A percentile compares a stretch with the other conserved stretches of the same genome.
Evolutionary conservation across 805 yeast species (phyloP).

Genomic region (Starmera caribaea): DNA sequence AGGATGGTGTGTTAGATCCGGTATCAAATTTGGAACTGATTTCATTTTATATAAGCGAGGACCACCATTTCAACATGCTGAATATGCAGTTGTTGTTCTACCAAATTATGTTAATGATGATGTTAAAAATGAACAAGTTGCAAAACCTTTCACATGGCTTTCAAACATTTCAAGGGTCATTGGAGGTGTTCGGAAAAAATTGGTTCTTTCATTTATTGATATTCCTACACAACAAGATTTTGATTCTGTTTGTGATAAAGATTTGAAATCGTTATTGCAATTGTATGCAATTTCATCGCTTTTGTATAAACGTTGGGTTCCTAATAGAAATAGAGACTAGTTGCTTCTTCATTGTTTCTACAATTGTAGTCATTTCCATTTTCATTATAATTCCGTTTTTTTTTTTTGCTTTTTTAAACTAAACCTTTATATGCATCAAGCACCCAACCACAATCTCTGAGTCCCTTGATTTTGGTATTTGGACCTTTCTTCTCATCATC

Average conservation of each 20-base stretch:
- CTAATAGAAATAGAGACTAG: constrained; percentile 73
- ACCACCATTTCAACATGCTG: constrained; percentile 94
- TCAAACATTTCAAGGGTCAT: constrained; percentile 71
- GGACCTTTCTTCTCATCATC: constrained; percentile 42
- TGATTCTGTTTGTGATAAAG: constrained; percentile 7
- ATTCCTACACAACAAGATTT: constrained; percentile 32
- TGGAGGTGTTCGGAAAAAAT: constrained; percentile 75
- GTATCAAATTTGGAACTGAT: constrained; percentile 89
- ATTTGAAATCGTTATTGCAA: constrained; percentile 27
- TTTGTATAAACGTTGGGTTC: constrained; percentile 73
- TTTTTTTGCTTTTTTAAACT: constrained; percentile 17
- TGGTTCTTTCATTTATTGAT: constrained; percentile 62
- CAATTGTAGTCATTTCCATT: background rate
- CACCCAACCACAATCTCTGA: constrained; percentile 84
- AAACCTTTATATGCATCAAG: constrained; percentile 56
- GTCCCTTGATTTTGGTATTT: constrained; percentile 33
- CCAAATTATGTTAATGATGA: constrained; percentile 25
- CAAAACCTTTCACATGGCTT: constrained; percentile 46
- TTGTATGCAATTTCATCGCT: constrained; percentile 53
- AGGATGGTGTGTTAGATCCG: constrained; percentile 94
- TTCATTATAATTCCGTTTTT: background rate
- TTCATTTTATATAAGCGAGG: constrained; percentile 78
- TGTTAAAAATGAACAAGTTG: constrained; percentile 14
- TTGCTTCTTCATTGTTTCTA: background rate
- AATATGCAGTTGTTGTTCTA: constrained; percentile 55